Percentiles rank a stretch among this genome's conserved stretches.
Conservation (phyloP, 768 basidiomycete species). For the Gymnopilus dilepis region DNA sequence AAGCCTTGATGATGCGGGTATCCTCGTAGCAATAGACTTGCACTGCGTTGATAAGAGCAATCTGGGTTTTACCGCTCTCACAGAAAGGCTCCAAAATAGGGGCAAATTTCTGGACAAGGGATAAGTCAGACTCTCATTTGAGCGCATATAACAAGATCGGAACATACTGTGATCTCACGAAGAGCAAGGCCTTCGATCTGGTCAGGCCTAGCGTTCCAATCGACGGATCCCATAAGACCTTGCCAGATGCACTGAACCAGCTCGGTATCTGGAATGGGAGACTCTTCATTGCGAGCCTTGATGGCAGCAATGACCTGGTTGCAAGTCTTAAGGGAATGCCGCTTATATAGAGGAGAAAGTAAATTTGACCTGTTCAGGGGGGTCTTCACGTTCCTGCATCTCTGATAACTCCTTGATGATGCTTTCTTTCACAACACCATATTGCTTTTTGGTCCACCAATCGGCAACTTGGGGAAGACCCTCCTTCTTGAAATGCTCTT, state of each 20-base stretch:
- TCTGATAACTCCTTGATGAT: conserved; percentile 73
- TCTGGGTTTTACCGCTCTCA: conserved; percentile 85
- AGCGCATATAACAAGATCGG: conserved; percentile 19
- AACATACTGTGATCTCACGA: conserved; percentile 85
- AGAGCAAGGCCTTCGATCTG: conserved; percentile 91
- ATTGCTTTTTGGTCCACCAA: conserved; percentile 93
- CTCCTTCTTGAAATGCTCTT: conserved; percentile 86
- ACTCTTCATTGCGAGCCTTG: conserved; percentile 74
- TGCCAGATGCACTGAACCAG: conserved; percentile 91
- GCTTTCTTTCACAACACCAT: conserved; percentile 79
- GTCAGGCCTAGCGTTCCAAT: conserved; percentile 89
- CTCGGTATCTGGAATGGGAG: conserved; percentile 84
- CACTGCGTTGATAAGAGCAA: conserved; percentile 92
- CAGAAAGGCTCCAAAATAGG: conserved; percentile 92
- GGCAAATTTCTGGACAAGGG: conserved; percentile 67
- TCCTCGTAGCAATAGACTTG: conserved; percentile 98
- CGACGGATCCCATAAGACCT: conserved; percentile 85
- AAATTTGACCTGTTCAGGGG: conserved; percentile 66
- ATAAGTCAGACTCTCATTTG: not conserved
- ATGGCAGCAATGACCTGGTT: conserved; percentile 77
- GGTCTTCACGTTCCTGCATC: conserved; percentile 71
- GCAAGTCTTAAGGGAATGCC: conserved; percentile 4
- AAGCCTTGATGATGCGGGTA: conserved; percentile 92
- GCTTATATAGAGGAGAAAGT: conserved; percentile 10
- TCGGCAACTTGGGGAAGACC: conserved; percentile 83